Base-by-base conservation (phyloP, 768 basidiomycete genomes). In the Suillus lakei region DNA sequence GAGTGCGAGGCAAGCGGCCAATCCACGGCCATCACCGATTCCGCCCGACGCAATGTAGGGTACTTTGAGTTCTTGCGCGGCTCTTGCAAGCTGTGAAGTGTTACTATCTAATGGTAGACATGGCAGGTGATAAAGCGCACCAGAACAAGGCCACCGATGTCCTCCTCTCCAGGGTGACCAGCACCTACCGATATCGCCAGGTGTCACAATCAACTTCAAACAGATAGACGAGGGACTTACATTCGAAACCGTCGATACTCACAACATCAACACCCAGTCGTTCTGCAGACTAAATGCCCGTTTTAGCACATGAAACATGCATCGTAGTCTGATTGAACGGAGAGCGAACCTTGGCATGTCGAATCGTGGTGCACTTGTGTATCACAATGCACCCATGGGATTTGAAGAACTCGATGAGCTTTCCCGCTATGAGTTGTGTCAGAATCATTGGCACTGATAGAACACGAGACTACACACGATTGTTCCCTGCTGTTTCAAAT, bases 31-130 rank as follows among this genome's bases (percentile, higher is more conserved):
- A 77, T 98, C 91, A 10, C 91, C 96, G 67, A 98, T 85, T 12
- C 96, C 96, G 5, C 96, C 96, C 2, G 93, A 95, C 0, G 96
- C 95, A 64, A 98, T 87, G 74, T 88, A 98, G 2, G 96, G 96
- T 43, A 91, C 80, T 59, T 88, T 88, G 59, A 98, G 81, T 68
- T 96, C 93, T 69, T 91, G 86, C 2, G 90, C 92, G 1, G 96
- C 94, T 61, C 94, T 85, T 2, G 96, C 95, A 55, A 98, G 83
- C 93, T 95, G 56, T 4, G 46, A 15, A 67, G 7, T 18, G 55
- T 48, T 56, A 62, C 34, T 63, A 8, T 30, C 16, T 21, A 58
- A n/a, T 21, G 54, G 56, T 41, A 41, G 38, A 28, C 18, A 15
- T 8, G 15, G 28, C 34, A 15, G 7, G 50, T 54, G 56, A 64